A percentile compares a stretch with the other conserved stretches of the same genome.
These are phyloP conservation scores for Aethionema arabicum DNA, from an alignment of 345 rosid genomes.

Conservation along the genomic window DNA sequence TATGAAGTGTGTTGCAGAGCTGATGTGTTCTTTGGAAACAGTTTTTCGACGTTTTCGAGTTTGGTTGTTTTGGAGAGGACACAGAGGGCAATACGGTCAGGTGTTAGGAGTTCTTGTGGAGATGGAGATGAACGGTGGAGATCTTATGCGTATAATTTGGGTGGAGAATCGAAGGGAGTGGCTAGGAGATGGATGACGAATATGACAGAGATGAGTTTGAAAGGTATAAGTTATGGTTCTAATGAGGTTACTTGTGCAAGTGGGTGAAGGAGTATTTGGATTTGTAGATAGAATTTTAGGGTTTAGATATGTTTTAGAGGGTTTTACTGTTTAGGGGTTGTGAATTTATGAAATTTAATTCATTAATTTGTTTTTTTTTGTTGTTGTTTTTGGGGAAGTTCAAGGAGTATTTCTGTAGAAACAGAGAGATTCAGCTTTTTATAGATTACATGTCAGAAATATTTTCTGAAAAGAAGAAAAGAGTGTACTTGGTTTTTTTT, in stretches of 20 bases:
- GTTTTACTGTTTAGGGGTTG: too few species aligned
- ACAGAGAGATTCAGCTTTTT: too few species aligned
- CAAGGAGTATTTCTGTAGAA: too few species aligned
- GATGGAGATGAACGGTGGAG: slow-evolving; percentile 60
- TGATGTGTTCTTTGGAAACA: slow-evolving; percentile 87
- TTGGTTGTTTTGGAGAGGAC: slow-evolving; percentile 87
- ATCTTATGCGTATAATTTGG: slow-evolving; percentile 79
- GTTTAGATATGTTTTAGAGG: too few species aligned
- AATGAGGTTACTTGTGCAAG: slow-evolving; percentile 63
- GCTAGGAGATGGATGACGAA: slow-evolving; percentile 86
- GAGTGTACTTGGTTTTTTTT: too few species aligned
- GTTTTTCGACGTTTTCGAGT: slow-evolving; percentile 94
- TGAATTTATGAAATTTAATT: too few species aligned
- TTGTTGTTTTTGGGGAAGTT: too few species aligned
- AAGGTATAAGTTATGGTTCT: slow-evolving; percentile 85
- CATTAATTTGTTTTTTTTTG: too few species aligned
- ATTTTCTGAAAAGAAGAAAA: too few species aligned
- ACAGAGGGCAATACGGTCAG: slow-evolving; percentile 65
- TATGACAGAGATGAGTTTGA: slow-evolving; percentile 75
- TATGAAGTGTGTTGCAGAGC: slow-evolving; percentile 91
- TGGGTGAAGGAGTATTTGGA: not conserved
- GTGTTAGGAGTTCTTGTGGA: slow-evolving; percentile 54
- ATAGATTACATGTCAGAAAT: too few species aligned
- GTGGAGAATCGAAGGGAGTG: slow-evolving; percentile 53
- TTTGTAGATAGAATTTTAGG: too few species aligned